Base-by-base conservation (phyloP, 768 basidiomycete species). In the Tylopilus rubrobrunneus region DNA sequence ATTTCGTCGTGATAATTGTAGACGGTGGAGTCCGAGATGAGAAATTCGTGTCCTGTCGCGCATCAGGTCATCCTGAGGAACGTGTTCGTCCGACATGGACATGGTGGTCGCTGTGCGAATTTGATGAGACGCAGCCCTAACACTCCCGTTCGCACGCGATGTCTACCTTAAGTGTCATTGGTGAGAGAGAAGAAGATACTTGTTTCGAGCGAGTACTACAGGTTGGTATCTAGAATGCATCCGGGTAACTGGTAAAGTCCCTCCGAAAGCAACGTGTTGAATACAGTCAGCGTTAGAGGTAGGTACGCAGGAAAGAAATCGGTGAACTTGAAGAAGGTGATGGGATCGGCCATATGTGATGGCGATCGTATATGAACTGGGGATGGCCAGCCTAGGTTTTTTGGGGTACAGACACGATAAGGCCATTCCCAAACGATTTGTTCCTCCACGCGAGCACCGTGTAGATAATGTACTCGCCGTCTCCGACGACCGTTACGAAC, bases 1-100 rank as follows among this genome's bases (percentile, higher is more conserved):
- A 96, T 87, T 53, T 89, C 87, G 62, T 93, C 87, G 62, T 85
- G 83, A 76, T 96, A 95, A 71, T 90, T 91, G 77, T 83, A 84
- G 19, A 83, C 63, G 27, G 79, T 68, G 4, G 82, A 82, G 53
- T 85, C 85, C 33, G 83, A 81, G 60, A 83, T 80, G 34, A 92
- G 78, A 58, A 97, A 95, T 57, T 90, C 89, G 84, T 50, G 84
- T 81, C 54, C 89, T 78, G 60, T 93, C 89, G 62, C 81, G 80
- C 74, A 89, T 77, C 44, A 87, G 80, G 67, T 90, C 89, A 70
- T 83, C 82, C 54, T 81, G 78, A 12, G 83, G 73, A 47, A 82
- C 66, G n/a, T 85, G 83, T 57, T 85, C 83, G 64, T 78, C 74
- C 39, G 69, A 63, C 65, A 69, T 66, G 33, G 69, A 70, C 71